Percentiles rank a stretch among this genome's conserved stretches.
phyloP scores from a whole-genome alignment of 345 rosid species.

The Sonneratia caseolaris region DNA sequence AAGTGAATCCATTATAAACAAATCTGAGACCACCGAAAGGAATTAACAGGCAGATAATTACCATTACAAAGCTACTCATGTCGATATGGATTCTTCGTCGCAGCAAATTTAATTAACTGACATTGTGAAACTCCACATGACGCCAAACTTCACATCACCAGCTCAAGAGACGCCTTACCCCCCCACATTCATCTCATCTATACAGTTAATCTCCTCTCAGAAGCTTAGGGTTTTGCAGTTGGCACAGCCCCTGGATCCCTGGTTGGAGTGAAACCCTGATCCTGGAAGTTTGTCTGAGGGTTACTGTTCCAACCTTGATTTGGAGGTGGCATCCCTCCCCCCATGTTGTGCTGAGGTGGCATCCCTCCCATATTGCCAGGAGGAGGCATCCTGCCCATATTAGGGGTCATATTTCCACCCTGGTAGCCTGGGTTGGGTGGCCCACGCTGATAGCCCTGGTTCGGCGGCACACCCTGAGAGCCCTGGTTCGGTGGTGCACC shows the following conservation, averaged over 20 bases:
- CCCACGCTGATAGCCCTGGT: slow-evolving; percentile 12
- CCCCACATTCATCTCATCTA: too few relatives aligned
- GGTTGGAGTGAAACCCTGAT: slow-evolving; percentile 18
- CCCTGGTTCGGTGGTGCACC: not conserved
- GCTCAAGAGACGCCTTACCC: not conserved
- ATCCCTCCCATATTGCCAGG: slow-evolving; percentile 17
- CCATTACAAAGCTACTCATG: too few relatives aligned
- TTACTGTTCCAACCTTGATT: slow-evolving; percentile 20
- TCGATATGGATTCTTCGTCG: too few relatives aligned
- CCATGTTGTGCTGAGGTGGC: slow-evolving; percentile 21
- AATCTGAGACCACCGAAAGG: too few relatives aligned
- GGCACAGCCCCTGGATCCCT: slow-evolving; percentile 13
- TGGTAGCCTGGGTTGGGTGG: slow-evolving; percentile 5
- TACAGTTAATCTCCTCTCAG: not conserved
- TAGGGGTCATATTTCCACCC: slow-evolving; percentile 18
- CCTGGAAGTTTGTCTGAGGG: slow-evolving; percentile 9
- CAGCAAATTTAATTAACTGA: too few relatives aligned
- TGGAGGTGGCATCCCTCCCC: slow-evolving; percentile 10
- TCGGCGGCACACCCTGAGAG: slow-evolving; percentile 10
- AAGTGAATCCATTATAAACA: too few relatives aligned
- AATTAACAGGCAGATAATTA: too few relatives aligned
- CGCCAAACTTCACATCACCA: not conserved
- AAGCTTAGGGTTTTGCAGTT: slow-evolving; percentile 12
- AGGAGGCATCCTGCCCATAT: slow-evolving; percentile 13
- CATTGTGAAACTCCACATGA: too few relatives aligned